phyloP scores from a whole-genome alignment of 1,284 basidiomycete genomes.

The Apiotrichum sp. region DNA sequence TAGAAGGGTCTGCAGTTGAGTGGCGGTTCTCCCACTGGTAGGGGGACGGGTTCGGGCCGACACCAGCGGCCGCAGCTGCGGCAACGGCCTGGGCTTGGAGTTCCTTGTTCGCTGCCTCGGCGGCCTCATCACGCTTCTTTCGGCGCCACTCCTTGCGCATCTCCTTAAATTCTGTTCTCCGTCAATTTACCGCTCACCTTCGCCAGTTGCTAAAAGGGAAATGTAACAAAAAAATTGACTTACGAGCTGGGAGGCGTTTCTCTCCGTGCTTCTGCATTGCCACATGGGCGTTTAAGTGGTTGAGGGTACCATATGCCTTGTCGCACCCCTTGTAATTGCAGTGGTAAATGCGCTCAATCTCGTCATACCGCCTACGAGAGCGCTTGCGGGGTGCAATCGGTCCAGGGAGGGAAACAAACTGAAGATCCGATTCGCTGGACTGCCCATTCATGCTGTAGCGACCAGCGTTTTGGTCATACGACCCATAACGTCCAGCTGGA shows the following conservation, averaged over 20 bases:
- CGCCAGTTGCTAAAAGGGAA: neutral
- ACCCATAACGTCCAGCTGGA: slow-evolving; percentile 22
- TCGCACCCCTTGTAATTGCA: slow-evolving; percentile 54
- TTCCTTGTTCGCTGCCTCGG: slow-evolving; percentile 23
- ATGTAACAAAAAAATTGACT: slow-evolving; percentile 18
- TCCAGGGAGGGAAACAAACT: slow-evolving; percentile 27
- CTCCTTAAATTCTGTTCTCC: slow-evolving; percentile 82
- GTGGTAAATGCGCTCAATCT: slow-evolving; percentile 54
- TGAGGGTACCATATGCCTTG: slow-evolving; percentile 53
- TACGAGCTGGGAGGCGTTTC: slow-evolving; percentile 51
- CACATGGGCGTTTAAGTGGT: slow-evolving; percentile 56
- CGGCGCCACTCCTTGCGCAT: slow-evolving; percentile 92
- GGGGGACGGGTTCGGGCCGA: neutral
- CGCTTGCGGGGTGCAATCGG: slow-evolving; percentile 39
- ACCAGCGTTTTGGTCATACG: slow-evolving; percentile 20
- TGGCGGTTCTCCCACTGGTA: slow-evolving; percentile 1
- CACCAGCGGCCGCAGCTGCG: neutral
- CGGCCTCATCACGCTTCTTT: slow-evolving; percentile 66
- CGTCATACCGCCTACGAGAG: slow-evolving; percentile 49
- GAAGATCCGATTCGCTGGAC: slow-evolving; percentile 6
- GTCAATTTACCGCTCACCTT: neutral
- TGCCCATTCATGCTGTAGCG: slow-evolving; percentile 3
- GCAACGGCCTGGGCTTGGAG: slow-evolving; percentile 7
- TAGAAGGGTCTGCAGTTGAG: neutral
- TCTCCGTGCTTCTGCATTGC: slow-evolving; percentile 55